Evolutionary conservation across 2,329 filamentous ascomycete species (phyloP), one percentile per base, ranked within the genome.

Genomic region (Cryphonectria carpinicola): DNA sequence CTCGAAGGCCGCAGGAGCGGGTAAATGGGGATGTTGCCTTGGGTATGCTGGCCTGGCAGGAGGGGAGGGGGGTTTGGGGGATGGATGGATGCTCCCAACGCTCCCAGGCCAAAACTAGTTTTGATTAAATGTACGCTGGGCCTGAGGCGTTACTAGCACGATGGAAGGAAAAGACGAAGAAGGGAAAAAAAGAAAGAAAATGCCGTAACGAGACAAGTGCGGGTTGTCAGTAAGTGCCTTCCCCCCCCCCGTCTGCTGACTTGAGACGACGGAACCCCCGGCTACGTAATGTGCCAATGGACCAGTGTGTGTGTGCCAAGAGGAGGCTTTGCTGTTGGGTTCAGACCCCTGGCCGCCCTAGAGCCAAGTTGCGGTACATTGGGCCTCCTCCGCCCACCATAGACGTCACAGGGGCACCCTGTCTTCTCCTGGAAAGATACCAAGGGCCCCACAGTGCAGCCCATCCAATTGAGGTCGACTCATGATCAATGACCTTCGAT

Each of bases 321-420:
- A 32, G 28, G 54, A 32, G 25, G 54, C 54, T 58, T 58, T 4
- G 32, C 54, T 32, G 46, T 58, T 32, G 54, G 54, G 28, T 58
- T 35, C 54, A 58, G 54, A 28, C 54, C 54, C 54, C 54, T 32
- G 25, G 54, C 17, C 28, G 17, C 54, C 14, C 25, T 58, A 13
- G 28, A 32, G 54, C 25, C 28, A 58, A 35, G 54, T 58, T 58
- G 54, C 54, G 28, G 54, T 58, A 58, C 54, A 32, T 58, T 58
- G 54, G 25, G 25, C 28, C 28, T 35, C 54, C 28, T 35, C 54
- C 28, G 13, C 28, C 28, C 25, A 32, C 54, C 25, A 32, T 35
- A 58, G 54, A 58, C 54, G 54, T 32, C 25, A 58, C 54, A 58
- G 54, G 54, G 54, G 54, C 54, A 32, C 54, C 54, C 25, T 58